A percentile compares a stretch with the other conserved stretches of the same genome.
Conservation (phyloP, 1,284 basidiomycete genomes). For the Schizopora paradoxa region DNA sequence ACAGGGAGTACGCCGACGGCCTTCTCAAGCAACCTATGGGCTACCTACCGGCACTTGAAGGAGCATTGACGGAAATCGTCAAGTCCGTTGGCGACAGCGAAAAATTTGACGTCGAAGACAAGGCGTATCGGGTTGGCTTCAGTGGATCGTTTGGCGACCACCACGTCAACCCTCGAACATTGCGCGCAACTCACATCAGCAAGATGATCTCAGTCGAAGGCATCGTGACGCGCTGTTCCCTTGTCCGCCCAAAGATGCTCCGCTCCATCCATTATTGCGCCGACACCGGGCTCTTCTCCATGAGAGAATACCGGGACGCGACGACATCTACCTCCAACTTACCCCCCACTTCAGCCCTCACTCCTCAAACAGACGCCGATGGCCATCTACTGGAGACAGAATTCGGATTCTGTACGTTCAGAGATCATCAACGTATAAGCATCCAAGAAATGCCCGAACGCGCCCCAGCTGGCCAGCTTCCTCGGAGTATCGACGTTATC, state of each 20-base stretch:
- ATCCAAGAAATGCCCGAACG: slow-evolving; percentile 99
- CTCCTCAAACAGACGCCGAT: slow-evolving; percentile 89
- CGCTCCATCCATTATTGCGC: slow-evolving; percentile 96
- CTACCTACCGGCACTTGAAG: slow-evolving; percentile 90
- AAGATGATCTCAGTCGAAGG: slow-evolving; percentile 98
- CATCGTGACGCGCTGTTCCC: slow-evolving; percentile 96
- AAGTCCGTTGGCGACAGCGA: slow-evolving; percentile 71
- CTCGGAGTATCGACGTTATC: slow-evolving; percentile 92
- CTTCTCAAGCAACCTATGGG: slow-evolving; percentile 87
- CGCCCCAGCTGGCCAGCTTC: slow-evolving; percentile 94
- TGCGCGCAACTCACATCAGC: slow-evolving; percentile 84
- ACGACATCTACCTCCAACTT: slow-evolving; percentile 81
- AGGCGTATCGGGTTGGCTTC: slow-evolving; percentile 86
- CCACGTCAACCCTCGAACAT: slow-evolving; percentile 92
- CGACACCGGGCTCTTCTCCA: slow-evolving; percentile 79
- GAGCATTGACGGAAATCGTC: slow-evolving; percentile 75
- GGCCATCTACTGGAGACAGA: slow-evolving; percentile 87
- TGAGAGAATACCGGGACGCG: slow-evolving; percentile 89
- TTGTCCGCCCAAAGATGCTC: slow-evolving; percentile 98
- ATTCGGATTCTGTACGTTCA: slow-evolving; percentile 88
- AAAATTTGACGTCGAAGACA: slow-evolving; percentile 80
- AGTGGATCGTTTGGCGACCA: slow-evolving; percentile 99
- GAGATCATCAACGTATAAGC: slow-evolving; percentile 95
- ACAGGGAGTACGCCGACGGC: slow-evolving; percentile 77
- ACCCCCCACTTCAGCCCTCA: slow-evolving; percentile 87